A percentile compares a stretch with the other conserved stretches of the same genome.
These are phyloP conservation scores for Cryptococcus deneoformans DNA, from an alignment of 1,284 basidiomycete species.

Conservation along the genomic window DNA sequence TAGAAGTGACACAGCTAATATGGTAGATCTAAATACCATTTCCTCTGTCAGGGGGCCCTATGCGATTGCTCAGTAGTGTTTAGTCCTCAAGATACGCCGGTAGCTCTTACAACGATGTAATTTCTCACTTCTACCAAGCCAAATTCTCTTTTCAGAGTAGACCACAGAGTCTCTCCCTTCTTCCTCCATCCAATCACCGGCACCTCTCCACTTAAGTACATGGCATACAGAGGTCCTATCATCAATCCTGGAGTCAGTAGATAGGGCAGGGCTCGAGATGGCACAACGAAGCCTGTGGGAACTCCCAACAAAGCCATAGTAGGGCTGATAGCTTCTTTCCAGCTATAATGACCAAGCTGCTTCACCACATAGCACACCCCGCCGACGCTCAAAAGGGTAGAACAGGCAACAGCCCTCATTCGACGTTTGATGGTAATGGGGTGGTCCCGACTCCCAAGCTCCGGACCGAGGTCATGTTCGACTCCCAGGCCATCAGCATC, in stretches of 20 bases:
- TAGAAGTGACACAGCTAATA: slow-evolving; percentile 70
- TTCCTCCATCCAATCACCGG: slow-evolving; percentile 46
- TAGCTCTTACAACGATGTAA: slow-evolving; percentile 64
- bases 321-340: slow-evolving; percentile 10
- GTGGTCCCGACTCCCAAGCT: slow-evolving; percentile 42
- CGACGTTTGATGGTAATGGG: slow-evolving; percentile 44
- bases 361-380: slow-evolving; percentile 34
- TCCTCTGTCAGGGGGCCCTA: slow-evolving; percentile 88
- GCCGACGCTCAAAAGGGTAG: slow-evolving; percentile 33
- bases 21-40: slow-evolving; percentile 82
- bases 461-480: slow-evolving; percentile 11
- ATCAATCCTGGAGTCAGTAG: slow-evolving; percentile 76
- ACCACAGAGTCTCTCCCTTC: background rate
- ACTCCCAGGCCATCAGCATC: slow-evolving; percentile 4
- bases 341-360: slow-evolving; percentile 10
- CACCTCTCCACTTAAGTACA: slow-evolving; percentile 57
- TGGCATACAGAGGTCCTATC: slow-evolving; percentile 73
- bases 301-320: slow-evolving; percentile 37
- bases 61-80: background rate
- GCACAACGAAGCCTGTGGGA: slow-evolving; percentile 3
- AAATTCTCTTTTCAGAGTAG: slow-evolving; percentile 14
- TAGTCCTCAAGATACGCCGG: background rate
- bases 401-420: slow-evolving; percentile 41
- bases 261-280: slow-evolving; percentile 53
- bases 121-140: slow-evolving; percentile 59